Evolutionary conservation across 2,329 filamentous ascomycete genomes (phyloP), one percentile per base, ranked within the genome.

Genomic region (Arthrobotrys iridis): DNA sequence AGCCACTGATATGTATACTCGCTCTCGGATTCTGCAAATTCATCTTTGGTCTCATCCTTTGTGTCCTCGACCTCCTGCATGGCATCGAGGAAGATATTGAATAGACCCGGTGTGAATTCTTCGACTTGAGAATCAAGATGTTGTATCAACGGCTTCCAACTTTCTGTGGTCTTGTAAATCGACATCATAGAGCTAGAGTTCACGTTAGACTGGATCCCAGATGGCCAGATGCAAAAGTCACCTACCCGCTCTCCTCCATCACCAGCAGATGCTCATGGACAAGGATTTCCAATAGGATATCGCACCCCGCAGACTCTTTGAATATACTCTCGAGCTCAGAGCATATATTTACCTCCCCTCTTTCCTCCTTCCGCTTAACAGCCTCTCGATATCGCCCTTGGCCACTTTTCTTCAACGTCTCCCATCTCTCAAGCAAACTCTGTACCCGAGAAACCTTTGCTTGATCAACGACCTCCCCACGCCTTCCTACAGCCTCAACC

Each of bases 1-100:
- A 75, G 57, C 71, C 71, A 75, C 37, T 75, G 71, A 22, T 75
- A 75, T 1, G 63, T 75, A 45, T 75, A 75, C 45, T 75, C 63
- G 48, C 57, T 75, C 40, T 75, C 71, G 8, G 71, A 68, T 15
- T 75, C 71, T 18, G 63, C 63, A 59, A 75, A 75, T 20, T 75
- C 71, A 48, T 75, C 63, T 11, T 37, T 46, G n/a, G 20, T 28
- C 24, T 68, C 63, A 30, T 43, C 37, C 24, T 64, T 52, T 3
- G 46, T 58, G 22, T 68, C 71, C 5, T 68, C 63, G 10, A 41
- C 63, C 26, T 68, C 71, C 35, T 75, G 71, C 40, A 75, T 63
- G 8, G 71, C 71, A 30, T 76, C 65, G 3, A 76, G 64, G 45
- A 76, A 40, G 5, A 37, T 65, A 26, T 46, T 63, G 40, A 71